These are phyloP conservation scores for Apophysomyces elegans DNA, from an alignment of 371 early-diverging fungal species.

Conservation along the genomic window DNA sequence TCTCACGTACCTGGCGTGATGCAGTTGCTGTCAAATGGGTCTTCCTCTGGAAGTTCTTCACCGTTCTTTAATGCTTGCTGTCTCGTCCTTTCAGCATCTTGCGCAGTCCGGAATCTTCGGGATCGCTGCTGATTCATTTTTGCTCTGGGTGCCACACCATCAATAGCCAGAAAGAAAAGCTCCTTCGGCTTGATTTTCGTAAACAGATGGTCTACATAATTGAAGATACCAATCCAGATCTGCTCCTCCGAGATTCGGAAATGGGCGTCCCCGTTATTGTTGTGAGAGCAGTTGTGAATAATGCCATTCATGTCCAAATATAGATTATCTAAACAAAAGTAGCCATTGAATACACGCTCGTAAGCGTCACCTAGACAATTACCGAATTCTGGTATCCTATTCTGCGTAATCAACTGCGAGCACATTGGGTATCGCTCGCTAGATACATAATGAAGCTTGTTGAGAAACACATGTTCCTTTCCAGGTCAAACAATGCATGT, in stretches of 20 bases:
- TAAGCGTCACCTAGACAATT: slow-evolving; percentile 21
- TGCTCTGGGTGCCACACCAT: slow-evolving; percentile 99
- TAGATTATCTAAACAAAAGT: slow-evolving; percentile 70
- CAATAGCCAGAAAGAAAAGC: slow-evolving; percentile 95
- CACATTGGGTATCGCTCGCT: slow-evolving; percentile 97
- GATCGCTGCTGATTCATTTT: slow-evolving; percentile 99
- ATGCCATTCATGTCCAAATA: slow-evolving; percentile 99
- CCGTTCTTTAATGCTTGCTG: slow-evolving; percentile 66
- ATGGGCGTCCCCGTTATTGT: slow-evolving; percentile 83
- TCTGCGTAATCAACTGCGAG: slow-evolving; percentile 85
- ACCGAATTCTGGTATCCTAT: slow-evolving; percentile 95
- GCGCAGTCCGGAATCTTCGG: slow-evolving; percentile 94
- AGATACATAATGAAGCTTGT: slow-evolving; percentile 7
- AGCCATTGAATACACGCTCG: background rate
- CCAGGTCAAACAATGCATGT: background rate
- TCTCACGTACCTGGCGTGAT: slow-evolving; percentile 94
- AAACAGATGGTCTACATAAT: slow-evolving; percentile 95
- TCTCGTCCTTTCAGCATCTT: slow-evolving; percentile 77
- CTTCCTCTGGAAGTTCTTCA: slow-evolving; percentile 72
- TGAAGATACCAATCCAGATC: slow-evolving; percentile 94
- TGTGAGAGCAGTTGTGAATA: slow-evolving; percentile 98
- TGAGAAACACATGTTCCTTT: background rate
- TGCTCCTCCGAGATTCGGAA: slow-evolving; percentile 86
- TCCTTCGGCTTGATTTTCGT: slow-evolving; percentile 92
- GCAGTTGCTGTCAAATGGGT: slow-evolving; percentile 96